phyloP scores from a whole-genome alignment of 1,139 yeast genomes.

The Debaryomyces sp. region DNA sequence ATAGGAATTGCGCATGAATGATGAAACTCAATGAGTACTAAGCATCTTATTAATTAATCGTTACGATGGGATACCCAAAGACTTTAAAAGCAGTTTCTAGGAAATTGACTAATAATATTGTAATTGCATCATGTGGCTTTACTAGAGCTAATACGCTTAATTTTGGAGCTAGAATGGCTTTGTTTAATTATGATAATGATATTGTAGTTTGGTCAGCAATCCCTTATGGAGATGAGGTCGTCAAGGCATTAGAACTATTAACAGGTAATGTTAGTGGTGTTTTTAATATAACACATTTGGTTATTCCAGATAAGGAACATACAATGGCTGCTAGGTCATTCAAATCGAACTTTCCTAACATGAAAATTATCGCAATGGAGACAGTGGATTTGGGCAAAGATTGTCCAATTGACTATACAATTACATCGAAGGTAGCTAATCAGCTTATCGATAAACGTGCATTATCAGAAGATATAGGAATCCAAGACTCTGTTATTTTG shows the following conservation, averaged over 20 bases:
- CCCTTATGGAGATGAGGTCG: constrained; percentile 54
- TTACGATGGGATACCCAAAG: constrained; percentile 28
- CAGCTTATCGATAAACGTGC: constrained; percentile 24
- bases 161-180: constrained; percentile 66
- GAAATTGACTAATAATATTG: constrained; percentile 47
- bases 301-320: constrained; percentile 58
- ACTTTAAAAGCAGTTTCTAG: constrained; percentile 44
- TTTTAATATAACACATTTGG: constrained; percentile 41
- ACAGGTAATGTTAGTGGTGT: constrained; percentile 31
- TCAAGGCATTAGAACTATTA: constrained; percentile 38
- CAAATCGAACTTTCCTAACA: constrained; percentile 47
- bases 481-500: constrained; percentile 28
- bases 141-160: constrained; percentile 40
- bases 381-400: constrained; percentile 34
- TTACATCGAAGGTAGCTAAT: constrained; percentile 31
- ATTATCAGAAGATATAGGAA: constrained; percentile 27
- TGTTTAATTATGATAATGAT: constrained; percentile 39
- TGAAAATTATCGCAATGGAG: constrained; percentile 55
- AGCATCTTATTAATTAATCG: neutral
- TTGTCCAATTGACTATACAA: constrained; percentile 35
- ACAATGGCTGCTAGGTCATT: constrained; percentile 60
- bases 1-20: neutral
- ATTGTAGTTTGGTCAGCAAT: constrained; percentile 63
- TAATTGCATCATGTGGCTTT: constrained; percentile 54
- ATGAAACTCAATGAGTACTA: neutral